Percentiles rank a stretch among this genome's conserved stretches.
Conservation (phyloP, 306 rosid species). For the apple (Malus domestica) region DNA sequence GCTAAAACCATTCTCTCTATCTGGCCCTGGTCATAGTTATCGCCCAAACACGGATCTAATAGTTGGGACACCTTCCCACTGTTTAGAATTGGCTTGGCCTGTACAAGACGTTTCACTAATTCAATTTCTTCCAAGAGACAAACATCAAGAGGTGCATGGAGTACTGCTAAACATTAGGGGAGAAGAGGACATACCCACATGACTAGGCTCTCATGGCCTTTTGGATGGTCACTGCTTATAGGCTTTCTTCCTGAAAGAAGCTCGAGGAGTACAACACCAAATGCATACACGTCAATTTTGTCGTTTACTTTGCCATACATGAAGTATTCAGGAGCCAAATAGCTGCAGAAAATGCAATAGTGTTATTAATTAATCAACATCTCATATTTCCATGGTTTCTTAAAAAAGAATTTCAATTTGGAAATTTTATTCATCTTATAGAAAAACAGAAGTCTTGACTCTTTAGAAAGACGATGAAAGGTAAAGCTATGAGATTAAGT, state of each 20-base stretch:
- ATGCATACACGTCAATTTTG: slow-evolving; percentile 90
- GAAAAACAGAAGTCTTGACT: background rate
- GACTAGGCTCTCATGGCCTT: slow-evolving; percentile 88
- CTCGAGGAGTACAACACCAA: slow-evolving; percentile 88
- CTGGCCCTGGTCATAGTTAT: slow-evolving; percentile 49
- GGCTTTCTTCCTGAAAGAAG: slow-evolving; percentile 95
- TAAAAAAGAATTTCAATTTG: background rate
- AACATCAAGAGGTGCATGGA: background rate
- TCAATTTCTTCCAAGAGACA: slow-evolving; percentile 8
- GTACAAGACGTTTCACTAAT: slow-evolving; percentile 19
- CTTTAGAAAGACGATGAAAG: background rate
- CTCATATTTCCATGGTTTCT: background rate
- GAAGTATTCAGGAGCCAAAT: slow-evolving; percentile 96
- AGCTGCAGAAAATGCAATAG: slow-evolving; percentile 40
- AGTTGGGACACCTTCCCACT: slow-evolving; percentile 61
- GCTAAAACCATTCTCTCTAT: slow-evolving; percentile 83
- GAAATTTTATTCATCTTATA: background rate
- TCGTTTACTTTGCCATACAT: slow-evolving; percentile 91
- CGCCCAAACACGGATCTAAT: slow-evolving; percentile 64
- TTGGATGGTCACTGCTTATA: slow-evolving; percentile 61
- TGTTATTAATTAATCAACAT: background rate
- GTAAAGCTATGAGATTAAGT: slow-evolving; percentile 6
- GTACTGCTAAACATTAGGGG: slow-evolving; percentile 3
- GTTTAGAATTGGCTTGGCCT: slow-evolving; percentile 81
- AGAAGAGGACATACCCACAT: slow-evolving; percentile 77